Base-by-base conservation (phyloP, 2,329 filamentous ascomycete species). In the Ceratocystis papillata region DNA sequence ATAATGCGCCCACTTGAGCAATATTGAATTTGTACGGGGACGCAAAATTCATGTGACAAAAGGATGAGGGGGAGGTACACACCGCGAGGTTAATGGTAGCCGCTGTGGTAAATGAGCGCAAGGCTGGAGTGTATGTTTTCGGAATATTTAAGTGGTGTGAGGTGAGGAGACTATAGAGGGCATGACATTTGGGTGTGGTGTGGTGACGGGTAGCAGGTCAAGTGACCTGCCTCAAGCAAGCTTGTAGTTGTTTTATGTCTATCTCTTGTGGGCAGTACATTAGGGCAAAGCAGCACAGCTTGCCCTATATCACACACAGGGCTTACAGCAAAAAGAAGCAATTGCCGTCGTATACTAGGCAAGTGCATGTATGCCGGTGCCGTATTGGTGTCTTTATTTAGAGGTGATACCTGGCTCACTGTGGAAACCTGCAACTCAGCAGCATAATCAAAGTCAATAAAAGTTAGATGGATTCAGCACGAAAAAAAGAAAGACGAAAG, bases 1-100 rank as follows among this genome's bases (percentile, higher is more conserved):
- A 57, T 57, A 30, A 57, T 57, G 53, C 3, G 28, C 22, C 28
- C 53, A 17, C 53, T 57, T 28, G 53, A 57, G 8, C 53, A 57
- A 28, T 28, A 57, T 28, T 28, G 53, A 8, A 57, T 57, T 28
- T 57, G 53, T 17, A 57, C 30, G 53, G 53, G 15, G 25, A 57
- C 17, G 53, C 25, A 17, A 33, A 57, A 30, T 57, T 57, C 53
- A 57, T 57, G 53, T 57, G 53, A 57, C 53, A 57, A 57, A 33
- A 6, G 25, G 53, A n/a, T 17, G 46, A 20, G n/a, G 53, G 28
- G n/a, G 15, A 17, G 53, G n/a, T 8, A 33, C 53, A 57, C 53
- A 57, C 53, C 53, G 53, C 15, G 15, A 33, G 33, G 25, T 33
- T 2, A 17, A 17, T 5, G 30, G 28, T 33, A 5, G 15, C 22